Evolutionary conservation across 1,139 yeast genomes (phyloP), one percentile per base, ranked within the genome.

Genomic region (Sugiyamaella neomexicana): DNA sequence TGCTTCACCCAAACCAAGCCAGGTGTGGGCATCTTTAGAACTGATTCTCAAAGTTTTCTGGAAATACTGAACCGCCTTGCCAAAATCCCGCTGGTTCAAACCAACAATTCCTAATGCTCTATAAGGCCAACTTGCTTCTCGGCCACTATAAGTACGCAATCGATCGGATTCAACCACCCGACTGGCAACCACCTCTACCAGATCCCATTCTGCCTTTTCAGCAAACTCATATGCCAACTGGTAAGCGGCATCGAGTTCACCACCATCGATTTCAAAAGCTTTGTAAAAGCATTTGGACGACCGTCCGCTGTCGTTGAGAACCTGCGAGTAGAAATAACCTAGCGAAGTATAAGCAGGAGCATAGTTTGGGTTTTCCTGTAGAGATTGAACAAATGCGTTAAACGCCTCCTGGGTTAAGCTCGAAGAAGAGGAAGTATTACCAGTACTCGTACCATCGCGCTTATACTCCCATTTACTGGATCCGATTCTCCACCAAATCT

Each of bases 1-100:
- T 0, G 97, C 95, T 68, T 95, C 99, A 17, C 99, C 99, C 38
- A 93, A 75, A 0, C 97, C 97, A 25, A 87, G 77, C 98, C 98
- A 91, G 10, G 96, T 85, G 61, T 87, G 85, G 7, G 80, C 69
- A 70, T 93, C 97, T 55, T 68, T 65, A 0, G 86, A 75, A 38
- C 83, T 75, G 61, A 87, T 74, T 58, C 98, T 78, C 54, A 95
- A 74, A 0, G 97, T 91, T 29, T 83, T 80, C 70, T 93, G 99
- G 65, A 89, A 90, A 81, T 88, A 84, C 68, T 88, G 93, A 44
- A 91, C 85, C 0, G 99, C 96, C 55, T 83, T 83, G 1, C 83
- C 83, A 62, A 83, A 89, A 61, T 87, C 85, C 60, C 85, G 89
- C 27, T 73, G 75, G 65, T 89, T 91, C 60, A 93, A 73, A 6